Evolutionary conservation across 495 filamentous ascomycete genomes (phyloP).

Genomic region (Penicillium cataractarum): DNA sequence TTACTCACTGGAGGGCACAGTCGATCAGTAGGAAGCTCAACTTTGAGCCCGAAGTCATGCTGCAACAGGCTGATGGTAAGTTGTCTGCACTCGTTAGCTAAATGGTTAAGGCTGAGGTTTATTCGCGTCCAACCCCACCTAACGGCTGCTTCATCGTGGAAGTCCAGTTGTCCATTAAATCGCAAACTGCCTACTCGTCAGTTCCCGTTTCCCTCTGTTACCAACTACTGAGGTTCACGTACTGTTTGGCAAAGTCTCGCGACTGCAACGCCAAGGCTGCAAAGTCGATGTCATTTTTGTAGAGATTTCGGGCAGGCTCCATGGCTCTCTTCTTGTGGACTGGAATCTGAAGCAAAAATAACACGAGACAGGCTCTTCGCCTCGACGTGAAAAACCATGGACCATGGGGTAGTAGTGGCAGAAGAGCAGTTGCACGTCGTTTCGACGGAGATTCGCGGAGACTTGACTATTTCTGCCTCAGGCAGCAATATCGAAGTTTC

Average conservation of each 20-base stretch:
- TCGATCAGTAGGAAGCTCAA: slow-evolving; percentile 74
- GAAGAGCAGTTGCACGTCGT: background rate
- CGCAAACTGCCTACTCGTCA: slow-evolving; percentile 49
- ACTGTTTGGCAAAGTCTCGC: slow-evolving; percentile 61
- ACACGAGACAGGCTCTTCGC: too few species aligned
- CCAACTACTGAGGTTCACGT: slow-evolving; percentile 19
- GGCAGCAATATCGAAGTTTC: slow-evolving; percentile 2
- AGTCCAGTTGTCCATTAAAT: slow-evolving; percentile 72
- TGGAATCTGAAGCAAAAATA: too few species aligned
- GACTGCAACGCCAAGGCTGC: slow-evolving; percentile 58
- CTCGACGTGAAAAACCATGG: background rate
- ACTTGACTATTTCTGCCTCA: slow-evolving; percentile 2
- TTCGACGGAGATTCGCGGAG: background rate
- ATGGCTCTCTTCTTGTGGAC: slow-evolving; percentile 18
- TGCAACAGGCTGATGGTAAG: slow-evolving; percentile 80
- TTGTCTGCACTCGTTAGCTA: slow-evolving; percentile 50
- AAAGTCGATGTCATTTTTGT: slow-evolving; percentile 68
- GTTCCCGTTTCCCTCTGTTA: background rate
- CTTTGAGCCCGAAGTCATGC: slow-evolving; percentile 70
- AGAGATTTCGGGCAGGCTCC: slow-evolving; percentile 48
- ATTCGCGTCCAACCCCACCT: slow-evolving; percentile 47
- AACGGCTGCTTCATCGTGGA: slow-evolving; percentile 75
- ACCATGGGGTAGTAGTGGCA: background rate
- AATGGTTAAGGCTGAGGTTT: too few species aligned
- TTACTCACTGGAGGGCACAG: slow-evolving; percentile 82